phyloP scores from a whole-genome alignment of 371 early-diverging fungal species.

The Sporodiniella umbellata region DNA sequence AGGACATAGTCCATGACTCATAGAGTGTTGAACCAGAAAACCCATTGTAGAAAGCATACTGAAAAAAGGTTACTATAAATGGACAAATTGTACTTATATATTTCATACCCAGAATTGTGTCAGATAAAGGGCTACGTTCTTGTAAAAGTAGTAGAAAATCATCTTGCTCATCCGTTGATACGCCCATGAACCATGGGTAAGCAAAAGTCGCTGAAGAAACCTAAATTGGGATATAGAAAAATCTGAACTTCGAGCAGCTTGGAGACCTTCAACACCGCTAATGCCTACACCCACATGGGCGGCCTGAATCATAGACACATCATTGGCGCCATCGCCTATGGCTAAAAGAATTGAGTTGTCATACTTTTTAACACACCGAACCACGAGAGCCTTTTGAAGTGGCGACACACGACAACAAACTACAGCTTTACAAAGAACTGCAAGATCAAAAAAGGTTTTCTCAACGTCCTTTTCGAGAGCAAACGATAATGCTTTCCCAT shows the following conservation, averaged over 20 bases:
- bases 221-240: conserved; percentile 94
- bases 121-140: conserved; percentile 93
- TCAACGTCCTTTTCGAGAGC: conserved; percentile 67
- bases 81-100: background rate
- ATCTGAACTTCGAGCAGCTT: conserved; percentile 95
- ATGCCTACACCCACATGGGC: conserved; percentile 98
- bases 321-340: conserved; percentile 98
- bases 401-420: conserved; percentile 94
- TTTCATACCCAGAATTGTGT: conserved; percentile 92
- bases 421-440: conserved; percentile 77
- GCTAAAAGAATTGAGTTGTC: conserved; percentile 76
- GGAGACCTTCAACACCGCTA: conserved; percentile 95
- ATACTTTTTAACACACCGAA: conserved; percentile 78
- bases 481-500: conserved; percentile 63
- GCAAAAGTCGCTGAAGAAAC: conserved; percentile 78
- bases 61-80: background rate
- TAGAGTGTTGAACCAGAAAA: conserved; percentile 91
- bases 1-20: conserved; percentile 90
- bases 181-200: conserved; percentile 93
- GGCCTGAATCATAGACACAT: conserved; percentile 97
- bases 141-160: conserved; percentile 91
- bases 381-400: conserved; percentile 88
- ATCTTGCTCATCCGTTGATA: conserved; percentile 86
- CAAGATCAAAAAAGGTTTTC: conserved; percentile 67
- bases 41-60: conserved; percentile 83